phyloP scores from a whole-genome alignment of 768 basidiomycete genomes.

The Lactifluus subvellereus region DNA sequence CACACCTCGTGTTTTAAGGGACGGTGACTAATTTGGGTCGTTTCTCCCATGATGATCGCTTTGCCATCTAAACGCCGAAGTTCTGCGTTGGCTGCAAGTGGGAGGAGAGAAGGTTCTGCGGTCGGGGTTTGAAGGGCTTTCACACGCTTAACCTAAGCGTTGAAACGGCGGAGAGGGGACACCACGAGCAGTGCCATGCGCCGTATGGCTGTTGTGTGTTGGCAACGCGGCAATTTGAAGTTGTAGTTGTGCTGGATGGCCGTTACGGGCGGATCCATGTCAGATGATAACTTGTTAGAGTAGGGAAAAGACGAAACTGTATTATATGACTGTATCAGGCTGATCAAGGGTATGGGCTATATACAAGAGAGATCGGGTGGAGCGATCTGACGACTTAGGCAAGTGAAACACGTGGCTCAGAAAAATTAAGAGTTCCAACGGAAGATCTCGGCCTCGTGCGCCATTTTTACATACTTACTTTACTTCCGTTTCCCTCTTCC shows the following conservation, averaged over 20 bases:
- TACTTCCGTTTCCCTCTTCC: not conserved
- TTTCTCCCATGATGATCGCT: not conserved
- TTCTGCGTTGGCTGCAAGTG: not conserved
- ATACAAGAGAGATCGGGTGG: not conserved
- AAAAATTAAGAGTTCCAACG: not conserved
- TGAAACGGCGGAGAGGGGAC: not conserved
- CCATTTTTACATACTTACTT: slow-evolving; percentile 1
- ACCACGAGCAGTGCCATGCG: not conserved
- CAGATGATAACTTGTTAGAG: not conserved
- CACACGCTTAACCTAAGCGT: not conserved
- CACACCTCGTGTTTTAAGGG: slow-evolving; percentile 9
- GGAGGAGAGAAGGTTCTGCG: not conserved
- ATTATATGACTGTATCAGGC: not conserved
- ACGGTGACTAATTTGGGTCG: not conserved
- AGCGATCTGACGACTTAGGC: too few relatives aligned
- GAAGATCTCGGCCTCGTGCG: not conserved
- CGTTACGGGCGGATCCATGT: not conserved
- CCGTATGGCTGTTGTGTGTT: not conserved
- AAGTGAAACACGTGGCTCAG: not conserved
- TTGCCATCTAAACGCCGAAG: slow-evolving; percentile 7
- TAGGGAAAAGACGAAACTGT: not conserved
- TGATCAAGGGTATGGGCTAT: not conserved
- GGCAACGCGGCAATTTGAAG: not conserved
- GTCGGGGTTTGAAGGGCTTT: slow-evolving; percentile 8
- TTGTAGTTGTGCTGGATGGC: not conserved